Percentiles rank a stretch among this genome's conserved stretches.
phyloP scores from a whole-genome alignment of 371 early-diverging fungal species.

The Rhizopus delemar region DNA sequence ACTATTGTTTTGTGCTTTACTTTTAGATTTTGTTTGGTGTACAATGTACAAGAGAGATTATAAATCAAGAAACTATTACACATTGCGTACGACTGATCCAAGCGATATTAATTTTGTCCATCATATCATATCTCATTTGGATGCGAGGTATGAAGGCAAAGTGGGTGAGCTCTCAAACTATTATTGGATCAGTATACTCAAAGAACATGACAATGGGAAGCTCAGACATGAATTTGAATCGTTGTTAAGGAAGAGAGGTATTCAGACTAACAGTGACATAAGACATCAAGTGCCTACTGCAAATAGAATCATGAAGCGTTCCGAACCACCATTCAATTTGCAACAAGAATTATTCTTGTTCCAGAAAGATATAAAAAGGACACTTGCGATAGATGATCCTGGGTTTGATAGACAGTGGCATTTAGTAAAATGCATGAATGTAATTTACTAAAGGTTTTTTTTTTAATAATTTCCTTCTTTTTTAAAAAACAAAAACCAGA shows the following conservation, averaged over 20 bases:
- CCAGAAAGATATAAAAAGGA: constrained; percentile 21
- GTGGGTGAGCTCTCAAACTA: constrained; percentile 69
- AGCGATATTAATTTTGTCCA: constrained; percentile 21
- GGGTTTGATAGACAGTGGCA: constrained; percentile 87
- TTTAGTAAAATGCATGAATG: constrained; percentile 50
- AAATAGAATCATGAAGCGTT: constrained; percentile 36
- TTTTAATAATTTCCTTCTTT: background rate
- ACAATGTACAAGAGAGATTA: constrained; percentile 25
- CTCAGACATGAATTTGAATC: constrained; percentile 9
- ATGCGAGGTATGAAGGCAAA: constrained; percentile 58
- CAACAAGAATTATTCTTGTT: constrained; percentile 8
- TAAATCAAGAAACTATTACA: constrained; percentile 48
- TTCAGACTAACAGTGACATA: constrained; percentile 15
- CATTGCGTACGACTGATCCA: constrained; percentile 44
- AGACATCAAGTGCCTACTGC: constrained; percentile 27
- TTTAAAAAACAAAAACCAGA: constrained; percentile 32
- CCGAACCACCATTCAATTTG: constrained; percentile 10
- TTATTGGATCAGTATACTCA: constrained; percentile 59
- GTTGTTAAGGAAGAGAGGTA: constrained; percentile 2
- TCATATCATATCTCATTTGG: constrained; percentile 39
- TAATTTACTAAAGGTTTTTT: background rate
- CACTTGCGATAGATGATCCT: constrained; percentile 69
- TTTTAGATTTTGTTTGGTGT: background rate
- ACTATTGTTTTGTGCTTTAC: background rate
- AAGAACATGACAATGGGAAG: constrained; percentile 3